Conservation (phyloP, 257 asterid genomes). For the Nicotiana attenuata region DNA sequence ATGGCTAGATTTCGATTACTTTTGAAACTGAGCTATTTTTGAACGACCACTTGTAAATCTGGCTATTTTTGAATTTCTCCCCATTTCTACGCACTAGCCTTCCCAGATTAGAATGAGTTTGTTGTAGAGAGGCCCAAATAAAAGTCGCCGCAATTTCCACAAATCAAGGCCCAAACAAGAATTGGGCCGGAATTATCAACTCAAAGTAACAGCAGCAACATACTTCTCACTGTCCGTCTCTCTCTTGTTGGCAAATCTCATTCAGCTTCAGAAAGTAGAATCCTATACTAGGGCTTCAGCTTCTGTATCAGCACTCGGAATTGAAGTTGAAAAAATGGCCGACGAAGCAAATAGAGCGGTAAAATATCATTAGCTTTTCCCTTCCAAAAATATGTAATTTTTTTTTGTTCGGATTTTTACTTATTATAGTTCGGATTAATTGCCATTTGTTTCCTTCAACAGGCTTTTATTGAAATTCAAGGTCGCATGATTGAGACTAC, state of each 20-base stretch:
- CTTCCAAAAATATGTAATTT: background rate
- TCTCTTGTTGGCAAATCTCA: background rate
- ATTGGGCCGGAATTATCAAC: background rate
- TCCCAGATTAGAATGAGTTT: no score
- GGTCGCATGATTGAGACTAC: conserved; percentile 89
- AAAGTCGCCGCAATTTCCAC: background rate
- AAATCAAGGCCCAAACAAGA: background rate
- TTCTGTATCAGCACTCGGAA: background rate
- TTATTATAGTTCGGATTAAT: background rate
- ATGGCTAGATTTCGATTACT: no score
- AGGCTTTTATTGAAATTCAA: conserved; percentile 95
- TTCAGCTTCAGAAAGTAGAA: background rate
- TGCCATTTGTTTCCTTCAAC: conserved; percentile 1
- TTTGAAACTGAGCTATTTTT: no score
- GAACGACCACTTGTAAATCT: no score
- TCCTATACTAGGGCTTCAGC: conserved; percentile 16
- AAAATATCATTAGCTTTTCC: conserved; percentile 13
- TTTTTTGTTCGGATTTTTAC: background rate
- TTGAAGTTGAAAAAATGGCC: conserved; percentile 50
- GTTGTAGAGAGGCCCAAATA: no score
- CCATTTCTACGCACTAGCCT: no score
- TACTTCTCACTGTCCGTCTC: background rate
- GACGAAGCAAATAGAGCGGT: conserved; percentile 79
- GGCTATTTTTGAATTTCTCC: no score
- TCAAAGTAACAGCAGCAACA: background rate